Evolutionary conservation across 2,329 filamentous ascomycete species (phyloP).

Genomic region (Aspergillus quadrilineatus): DNA sequence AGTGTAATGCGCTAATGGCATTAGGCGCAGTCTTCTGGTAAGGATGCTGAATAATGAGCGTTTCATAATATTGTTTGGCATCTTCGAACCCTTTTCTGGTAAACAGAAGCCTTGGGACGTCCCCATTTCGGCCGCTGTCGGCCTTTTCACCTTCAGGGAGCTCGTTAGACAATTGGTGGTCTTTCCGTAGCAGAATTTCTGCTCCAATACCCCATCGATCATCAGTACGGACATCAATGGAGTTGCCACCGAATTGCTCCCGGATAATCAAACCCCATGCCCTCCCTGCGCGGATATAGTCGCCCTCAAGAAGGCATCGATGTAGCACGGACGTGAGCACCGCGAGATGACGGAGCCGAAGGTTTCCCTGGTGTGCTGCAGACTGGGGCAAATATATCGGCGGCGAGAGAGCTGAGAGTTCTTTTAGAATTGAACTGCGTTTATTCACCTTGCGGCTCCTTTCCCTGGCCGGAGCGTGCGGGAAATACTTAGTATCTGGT

Average conservation of each 20-base stretch:
- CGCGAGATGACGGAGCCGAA: constrained; percentile 58
- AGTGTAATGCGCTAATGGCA: constrained; percentile 66
- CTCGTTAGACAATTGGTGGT: constrained; percentile 25
- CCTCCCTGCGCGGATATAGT: constrained; percentile 69
- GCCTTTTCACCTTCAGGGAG: not conserved
- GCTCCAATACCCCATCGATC: constrained; percentile 80
- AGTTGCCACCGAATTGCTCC: constrained; percentile 55
- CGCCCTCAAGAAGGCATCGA: constrained; percentile 67
- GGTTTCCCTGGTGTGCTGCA: constrained; percentile 32
- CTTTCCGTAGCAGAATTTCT: constrained; percentile 71
- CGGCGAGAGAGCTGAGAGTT: constrained; percentile 32
- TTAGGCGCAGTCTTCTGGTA: constrained; percentile 62
- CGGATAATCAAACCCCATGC: constrained; percentile 74
- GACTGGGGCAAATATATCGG: constrained; percentile 37
- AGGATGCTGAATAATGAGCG: constrained; percentile 73
- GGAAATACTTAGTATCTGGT: constrained; percentile 41
- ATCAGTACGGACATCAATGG: constrained; percentile 67
- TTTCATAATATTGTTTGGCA: constrained; percentile 71
- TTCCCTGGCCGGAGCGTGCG: constrained; percentile 34
- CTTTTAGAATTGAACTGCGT: constrained; percentile 22
- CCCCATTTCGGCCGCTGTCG: constrained; percentile 5
- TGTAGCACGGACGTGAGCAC: constrained; percentile 70
- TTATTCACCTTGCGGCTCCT: constrained; percentile 12
- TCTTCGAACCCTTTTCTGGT: constrained; percentile 54
- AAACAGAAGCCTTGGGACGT: constrained; percentile 33